A percentile compares a stretch with the other conserved stretches of the same genome.
These are phyloP conservation scores for Sarcodon aspratus DNA, from an alignment of 768 basidiomycete genomes.

Conservation along the genomic window DNA sequence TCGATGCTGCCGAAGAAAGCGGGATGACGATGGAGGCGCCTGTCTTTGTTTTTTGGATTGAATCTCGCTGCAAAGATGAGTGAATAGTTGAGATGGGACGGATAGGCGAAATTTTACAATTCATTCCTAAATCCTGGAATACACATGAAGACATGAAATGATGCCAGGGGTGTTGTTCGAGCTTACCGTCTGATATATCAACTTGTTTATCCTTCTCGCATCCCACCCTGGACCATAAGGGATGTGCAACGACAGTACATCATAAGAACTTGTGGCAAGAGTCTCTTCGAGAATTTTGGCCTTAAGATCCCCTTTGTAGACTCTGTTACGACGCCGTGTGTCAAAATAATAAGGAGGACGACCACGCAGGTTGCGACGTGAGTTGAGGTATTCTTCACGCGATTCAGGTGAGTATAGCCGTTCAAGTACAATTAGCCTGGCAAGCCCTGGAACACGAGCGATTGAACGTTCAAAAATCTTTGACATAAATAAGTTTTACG, in stretches of 20 bases:
- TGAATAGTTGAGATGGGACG: background rate
- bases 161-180: background rate
- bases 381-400: conserved; percentile 35
- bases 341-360: conserved; percentile 22
- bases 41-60: conserved; percentile 51
- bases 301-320: conserved; percentile 2
- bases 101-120: conserved; percentile 23
- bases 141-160: conserved; percentile 4
- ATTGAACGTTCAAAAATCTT: conserved; percentile 56
- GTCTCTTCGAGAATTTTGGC: conserved; percentile 25
- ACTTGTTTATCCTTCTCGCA: conserved; percentile 40
- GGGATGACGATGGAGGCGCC: conserved; percentile 49
- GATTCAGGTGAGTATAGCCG: conserved; percentile 34
- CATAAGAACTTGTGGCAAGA: conserved; percentile 47
- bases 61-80: conserved; percentile 31
- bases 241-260: conserved; percentile 41
- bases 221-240: conserved; percentile 55
- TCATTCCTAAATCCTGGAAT: conserved; percentile 45
- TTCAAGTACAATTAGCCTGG: conserved; percentile 50
- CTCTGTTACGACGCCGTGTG: conserved; percentile 2
- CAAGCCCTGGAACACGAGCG: conserved; percentile 43
- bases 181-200: conserved; percentile 44
- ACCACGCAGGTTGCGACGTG: conserved; percentile 37
- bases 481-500: background rate
- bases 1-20: conserved; percentile 50